Conservation (phyloP, 2,329 filamentous ascomycete genomes). For the Fusarium subtropicale region DNA sequence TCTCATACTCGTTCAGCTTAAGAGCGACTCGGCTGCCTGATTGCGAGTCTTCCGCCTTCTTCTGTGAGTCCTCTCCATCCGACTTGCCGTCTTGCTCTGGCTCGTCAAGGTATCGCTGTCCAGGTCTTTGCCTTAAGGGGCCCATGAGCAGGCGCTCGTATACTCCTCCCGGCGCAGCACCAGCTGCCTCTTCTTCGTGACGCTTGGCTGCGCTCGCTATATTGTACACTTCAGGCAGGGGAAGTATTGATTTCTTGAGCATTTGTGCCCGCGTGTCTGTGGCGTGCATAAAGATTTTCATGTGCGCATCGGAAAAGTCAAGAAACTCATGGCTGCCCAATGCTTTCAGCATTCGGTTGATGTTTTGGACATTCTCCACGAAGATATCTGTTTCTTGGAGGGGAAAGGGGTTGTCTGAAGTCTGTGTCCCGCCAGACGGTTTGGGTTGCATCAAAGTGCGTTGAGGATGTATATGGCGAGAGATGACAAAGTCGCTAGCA, state of each 20-base stretch:
- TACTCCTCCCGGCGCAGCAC: slow-evolving; percentile 44
- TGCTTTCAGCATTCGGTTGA: slow-evolving; percentile 60
- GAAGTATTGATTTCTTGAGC: slow-evolving; percentile 53
- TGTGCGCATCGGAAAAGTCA: slow-evolving; percentile 41
- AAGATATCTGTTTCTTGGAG: slow-evolving; percentile 56
- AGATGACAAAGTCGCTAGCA: slow-evolving; percentile 56
- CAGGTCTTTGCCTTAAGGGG: slow-evolving; percentile 49
- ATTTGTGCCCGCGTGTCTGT: slow-evolving; percentile 46
- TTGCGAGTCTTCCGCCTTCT: slow-evolving; percentile 49
- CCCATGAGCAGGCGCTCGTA: slow-evolving; percentile 51
- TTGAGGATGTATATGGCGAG: slow-evolving; percentile 49
- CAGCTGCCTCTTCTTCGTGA: slow-evolving; percentile 38
- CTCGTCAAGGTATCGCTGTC: slow-evolving; percentile 49
- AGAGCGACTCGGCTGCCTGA: slow-evolving; percentile 41
- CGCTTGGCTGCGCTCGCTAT: slow-evolving; percentile 51
- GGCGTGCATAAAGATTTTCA: slow-evolving; percentile 47
- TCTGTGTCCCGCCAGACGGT: slow-evolving; percentile 37
- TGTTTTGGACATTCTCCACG: slow-evolving; percentile 60
- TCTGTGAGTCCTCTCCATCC: slow-evolving; percentile 45
- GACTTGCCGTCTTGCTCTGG: slow-evolving; percentile 43
- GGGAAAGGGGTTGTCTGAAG: slow-evolving; percentile 38
- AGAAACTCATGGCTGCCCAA: slow-evolving; percentile 48
- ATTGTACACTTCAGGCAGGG: slow-evolving; percentile 55
- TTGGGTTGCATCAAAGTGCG: slow-evolving; percentile 47
- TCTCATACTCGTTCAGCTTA: slow-evolving; percentile 80